A percentile compares a stretch with the other conserved stretches of the same genome.
Conservation (phyloP, 305 asterid genomes). For the Fraxinus platypoda region DNA sequence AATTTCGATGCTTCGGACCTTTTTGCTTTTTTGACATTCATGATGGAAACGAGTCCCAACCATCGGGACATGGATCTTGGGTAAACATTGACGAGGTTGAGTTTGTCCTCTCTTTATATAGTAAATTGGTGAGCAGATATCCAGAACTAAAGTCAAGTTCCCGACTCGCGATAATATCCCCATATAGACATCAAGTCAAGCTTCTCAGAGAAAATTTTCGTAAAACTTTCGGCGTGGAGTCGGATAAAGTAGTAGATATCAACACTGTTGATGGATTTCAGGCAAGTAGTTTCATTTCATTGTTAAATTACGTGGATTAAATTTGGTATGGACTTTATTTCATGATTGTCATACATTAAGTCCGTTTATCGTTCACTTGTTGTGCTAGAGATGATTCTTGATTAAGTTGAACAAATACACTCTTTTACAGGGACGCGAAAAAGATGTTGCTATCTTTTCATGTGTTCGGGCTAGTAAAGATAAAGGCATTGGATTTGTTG, state of each 20-base stretch:
- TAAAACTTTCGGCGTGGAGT: slow-evolving; percentile 67
- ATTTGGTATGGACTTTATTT: background rate
- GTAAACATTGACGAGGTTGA: slow-evolving; percentile 87
- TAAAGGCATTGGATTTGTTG: slow-evolving; percentile 79
- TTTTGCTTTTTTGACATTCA: slow-evolving; percentile 92
- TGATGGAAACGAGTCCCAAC: slow-evolving; percentile 76
- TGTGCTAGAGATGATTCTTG: slow-evolving; percentile 3
- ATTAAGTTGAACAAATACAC: slow-evolving; percentile 14
- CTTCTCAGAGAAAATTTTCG: slow-evolving; percentile 68
- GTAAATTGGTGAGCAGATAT: slow-evolving; percentile 68
- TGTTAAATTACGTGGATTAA: slow-evolving; percentile 8
- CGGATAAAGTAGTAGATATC: slow-evolving; percentile 83
- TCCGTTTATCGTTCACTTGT: background rate
- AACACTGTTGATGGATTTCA: slow-evolving; percentile 98
- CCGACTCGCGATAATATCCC: slow-evolving; percentile 85
- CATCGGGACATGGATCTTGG: slow-evolving; percentile 82
- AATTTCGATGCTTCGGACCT: slow-evolving; percentile 86
- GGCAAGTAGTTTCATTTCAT: slow-evolving; percentile 37
- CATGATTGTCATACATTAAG: background rate
- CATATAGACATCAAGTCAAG: slow-evolving; percentile 81
- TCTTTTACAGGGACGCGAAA: slow-evolving; percentile 81
- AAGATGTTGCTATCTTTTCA: slow-evolving; percentile 93
- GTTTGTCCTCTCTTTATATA: slow-evolving; percentile 69
- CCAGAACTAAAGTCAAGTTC: slow-evolving; percentile 90
- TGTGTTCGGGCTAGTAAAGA: slow-evolving; percentile 85